phyloP scores from a whole-genome alignment of 1,284 basidiomycete genomes.

The Tranzscheliella williamsii region DNA sequence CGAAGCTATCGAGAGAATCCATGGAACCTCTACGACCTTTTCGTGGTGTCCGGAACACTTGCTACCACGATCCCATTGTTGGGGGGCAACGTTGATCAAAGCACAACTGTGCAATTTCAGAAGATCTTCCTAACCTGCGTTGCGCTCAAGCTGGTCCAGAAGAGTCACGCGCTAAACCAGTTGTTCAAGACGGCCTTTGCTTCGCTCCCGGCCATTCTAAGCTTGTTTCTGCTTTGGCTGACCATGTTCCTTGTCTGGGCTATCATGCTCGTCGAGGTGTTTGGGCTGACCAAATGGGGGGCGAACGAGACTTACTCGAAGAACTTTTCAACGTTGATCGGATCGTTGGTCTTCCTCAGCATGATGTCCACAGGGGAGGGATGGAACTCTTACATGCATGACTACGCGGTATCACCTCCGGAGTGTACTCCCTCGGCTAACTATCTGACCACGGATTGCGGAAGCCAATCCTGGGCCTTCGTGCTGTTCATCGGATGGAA shows the following conservation, averaged over 20 bases:
- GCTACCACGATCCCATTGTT: conserved; percentile 73
- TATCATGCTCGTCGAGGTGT: conserved; percentile 87
- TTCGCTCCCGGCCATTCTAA: conserved; percentile 83
- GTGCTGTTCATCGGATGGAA: conserved; percentile 94
- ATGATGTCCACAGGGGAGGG: conserved; percentile 66
- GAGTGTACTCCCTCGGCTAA: conserved; percentile 73
- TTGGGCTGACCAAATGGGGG: conserved; percentile 87
- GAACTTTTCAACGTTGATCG: conserved; percentile 82
- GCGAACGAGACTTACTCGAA: conserved; percentile 71
- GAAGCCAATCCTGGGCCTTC: conserved; percentile 82
- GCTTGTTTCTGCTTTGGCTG: conserved; percentile 85
- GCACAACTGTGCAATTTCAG: conserved; percentile 71
- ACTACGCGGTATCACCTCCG: conserved; percentile 70
- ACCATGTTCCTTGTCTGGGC: conserved; percentile 90
- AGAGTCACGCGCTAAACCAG: conserved; percentile 86
- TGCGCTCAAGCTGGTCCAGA: conserved; percentile 90
- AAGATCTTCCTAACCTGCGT: conserved; percentile 93
- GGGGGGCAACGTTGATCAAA: conserved; percentile 12
- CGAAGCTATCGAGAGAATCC: conserved; percentile 81
- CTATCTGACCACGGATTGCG: conserved; percentile 80
- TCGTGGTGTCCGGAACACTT: conserved; percentile 80
- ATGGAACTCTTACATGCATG: conserved; percentile 60
- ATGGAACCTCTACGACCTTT: conserved; percentile 82
- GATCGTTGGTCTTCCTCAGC: conserved; percentile 79
- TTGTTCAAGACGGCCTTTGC: conserved; percentile 93